Evolutionary conservation across 225 moss, liverwort and hornwort genomes (phyloP), one percentile per base, ranked within the genome.

Genomic region (Marchantia polymorpha): DNA sequence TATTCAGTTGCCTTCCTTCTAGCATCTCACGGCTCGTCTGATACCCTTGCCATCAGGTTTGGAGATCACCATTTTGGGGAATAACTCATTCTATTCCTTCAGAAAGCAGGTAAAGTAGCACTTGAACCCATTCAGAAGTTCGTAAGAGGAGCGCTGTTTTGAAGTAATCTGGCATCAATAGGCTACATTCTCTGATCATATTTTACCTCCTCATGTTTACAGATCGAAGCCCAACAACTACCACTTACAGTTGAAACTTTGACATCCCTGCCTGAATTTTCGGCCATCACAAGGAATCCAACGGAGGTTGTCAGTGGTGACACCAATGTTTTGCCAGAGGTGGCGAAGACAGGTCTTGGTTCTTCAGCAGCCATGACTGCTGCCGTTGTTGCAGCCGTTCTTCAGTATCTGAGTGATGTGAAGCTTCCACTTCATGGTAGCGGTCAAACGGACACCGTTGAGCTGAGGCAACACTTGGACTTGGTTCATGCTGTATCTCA

Each of bases 281-380:
- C 95, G 73, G 83, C 88, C 29, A 95, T 99, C 80, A 88, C 90
- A 49, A 82, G 90, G 79, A 99, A 99, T 71, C 86, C 91, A 48
- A 81, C 78, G 19, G 81, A 86, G 58, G 72, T 80, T 60, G 74
- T 81, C 79, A 89, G 78, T 85, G 86, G 74, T 86, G 83, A 67
- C 81, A 86, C 46, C 67, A 85, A 89, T 70, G 77, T 92, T 61
- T 74, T 92, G 72, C 97, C 97, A 20, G 93, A 94, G 86, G 93
- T 99, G 72, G 94, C 97, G 10, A 99, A 99, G 87, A 99, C 97
- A 72, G 97, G 97, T 74, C 88, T 99, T 81, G 97, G 97, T 78
- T 99, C 97, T 73, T 99, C 97, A 72, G 97, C 97, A 69, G 97
- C 97, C 75, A 95, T 99, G 97, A 99, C 95, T 74, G 88, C 93